A percentile compares a stretch with the other conserved stretches of the same genome.
These are phyloP conservation scores for Hypoxylon sp. DNA, from an alignment of 2,329 filamentous ascomycete species.

Conservation along the genomic window DNA sequence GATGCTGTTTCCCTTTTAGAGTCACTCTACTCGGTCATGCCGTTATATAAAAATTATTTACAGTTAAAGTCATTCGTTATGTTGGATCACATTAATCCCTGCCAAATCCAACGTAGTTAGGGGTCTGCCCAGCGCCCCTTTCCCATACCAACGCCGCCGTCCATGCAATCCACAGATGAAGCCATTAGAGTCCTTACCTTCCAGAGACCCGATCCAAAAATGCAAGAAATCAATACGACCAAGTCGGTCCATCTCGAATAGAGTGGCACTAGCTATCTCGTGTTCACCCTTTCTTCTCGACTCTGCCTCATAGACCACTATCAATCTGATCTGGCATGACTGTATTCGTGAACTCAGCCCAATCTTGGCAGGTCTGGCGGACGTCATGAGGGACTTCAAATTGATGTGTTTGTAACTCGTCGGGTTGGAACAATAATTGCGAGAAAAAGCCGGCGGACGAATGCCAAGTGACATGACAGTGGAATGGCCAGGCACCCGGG, in stretches of 20 bases:
- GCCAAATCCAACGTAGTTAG: neutral
- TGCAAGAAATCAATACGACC: neutral
- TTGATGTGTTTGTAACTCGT: slow-evolving; percentile 39
- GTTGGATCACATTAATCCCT: slow-evolving; percentile 4
- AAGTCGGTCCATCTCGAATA: neutral
- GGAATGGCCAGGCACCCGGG: slow-evolving; percentile 65
- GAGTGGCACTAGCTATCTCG: neutral
- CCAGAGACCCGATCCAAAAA: neutral
- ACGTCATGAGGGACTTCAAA: slow-evolving; percentile 55
- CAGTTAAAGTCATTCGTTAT: slow-evolving; percentile 18
- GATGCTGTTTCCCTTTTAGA: neutral
- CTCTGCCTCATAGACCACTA: slow-evolving; percentile 54
- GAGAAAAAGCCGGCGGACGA: slow-evolving; percentile 61
- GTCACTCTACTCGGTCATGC: neutral
- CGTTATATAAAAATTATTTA: slow-evolving; percentile 23
- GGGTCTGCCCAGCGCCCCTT: neutral
- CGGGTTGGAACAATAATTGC: slow-evolving; percentile 57
- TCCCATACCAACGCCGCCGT: slow-evolving; percentile 11
- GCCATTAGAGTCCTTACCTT: neutral
- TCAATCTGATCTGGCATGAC: slow-evolving; percentile 57
- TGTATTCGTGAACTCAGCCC: slow-evolving; percentile 56
- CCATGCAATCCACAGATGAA: slow-evolving; percentile 22
- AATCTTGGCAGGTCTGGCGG: slow-evolving; percentile 57
- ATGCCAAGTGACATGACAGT: slow-evolving; percentile 67
- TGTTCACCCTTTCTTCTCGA: neutral